A percentile compares a stretch with the other conserved stretches of the same genome.
These are phyloP conservation scores for Schoenoplectus tabernaemontani DNA, from an alignment of 202 grass and related monocot genomes.

Conservation along the genomic window DNA sequence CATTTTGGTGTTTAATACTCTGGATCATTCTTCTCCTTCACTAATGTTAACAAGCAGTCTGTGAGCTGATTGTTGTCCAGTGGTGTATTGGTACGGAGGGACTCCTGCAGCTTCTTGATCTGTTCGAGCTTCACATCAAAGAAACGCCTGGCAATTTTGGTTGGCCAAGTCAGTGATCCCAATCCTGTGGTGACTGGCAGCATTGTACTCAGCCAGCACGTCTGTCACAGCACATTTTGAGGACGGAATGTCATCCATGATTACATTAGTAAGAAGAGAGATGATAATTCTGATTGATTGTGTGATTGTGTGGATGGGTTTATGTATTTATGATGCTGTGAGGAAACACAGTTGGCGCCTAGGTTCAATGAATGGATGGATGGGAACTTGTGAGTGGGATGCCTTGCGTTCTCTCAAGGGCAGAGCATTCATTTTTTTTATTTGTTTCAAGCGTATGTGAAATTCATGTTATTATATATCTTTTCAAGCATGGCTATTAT, in stretches of 20 bases:
- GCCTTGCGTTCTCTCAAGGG: too few relatives aligned
- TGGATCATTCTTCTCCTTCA: neutral
- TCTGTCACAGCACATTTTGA: neutral
- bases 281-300: neutral
- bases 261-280: neutral
- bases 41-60: neutral
- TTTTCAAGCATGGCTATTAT: too few relatives aligned
- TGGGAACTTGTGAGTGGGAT: too few relatives aligned
- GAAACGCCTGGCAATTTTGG: neutral
- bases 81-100: neutral
- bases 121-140: neutral
- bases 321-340: neutral
- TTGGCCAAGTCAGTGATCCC: neutral
- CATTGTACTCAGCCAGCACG: neutral
- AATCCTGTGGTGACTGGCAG: too few relatives aligned
- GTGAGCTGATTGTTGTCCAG: neutral
- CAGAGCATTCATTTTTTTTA: too few relatives aligned
- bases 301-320: neutral
- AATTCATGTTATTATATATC: too few relatives aligned
- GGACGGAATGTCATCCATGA: too few relatives aligned
- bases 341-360: neutral
- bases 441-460: too few relatives aligned
- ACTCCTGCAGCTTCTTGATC: neutral
- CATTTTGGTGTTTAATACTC: neutral
- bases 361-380: neutral